These are phyloP conservation scores for Aspergillus awamori DNA, from an alignment of 2,329 filamentous ascomycete species.

Conservation along the genomic window DNA sequence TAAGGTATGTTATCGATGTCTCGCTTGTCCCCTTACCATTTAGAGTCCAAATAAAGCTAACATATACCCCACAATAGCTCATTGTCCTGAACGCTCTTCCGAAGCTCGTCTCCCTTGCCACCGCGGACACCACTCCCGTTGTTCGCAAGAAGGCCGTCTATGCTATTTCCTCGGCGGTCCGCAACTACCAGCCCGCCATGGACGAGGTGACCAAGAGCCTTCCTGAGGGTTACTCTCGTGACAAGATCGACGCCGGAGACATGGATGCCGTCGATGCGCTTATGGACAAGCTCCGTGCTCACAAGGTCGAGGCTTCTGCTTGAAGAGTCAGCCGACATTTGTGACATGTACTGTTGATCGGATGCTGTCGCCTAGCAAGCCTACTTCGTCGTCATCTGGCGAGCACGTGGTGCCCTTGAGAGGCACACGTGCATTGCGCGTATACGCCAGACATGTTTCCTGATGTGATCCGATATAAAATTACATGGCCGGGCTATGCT, in stretches of 20 bases:
- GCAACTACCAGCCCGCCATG: slow-evolving; percentile 83
- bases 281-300: slow-evolving; percentile 67
- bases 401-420: background rate
- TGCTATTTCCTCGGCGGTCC: slow-evolving; percentile 79
- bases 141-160: slow-evolving; percentile 87
- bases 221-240: slow-evolving; percentile 60
- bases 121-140: slow-evolving; percentile 60
- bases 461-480: too few relatives aligned
- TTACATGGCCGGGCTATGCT: too few relatives aligned
- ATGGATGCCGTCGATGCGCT: slow-evolving; percentile 84
- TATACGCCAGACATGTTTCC: background rate
- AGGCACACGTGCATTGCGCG: background rate
- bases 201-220: slow-evolving; percentile 68
- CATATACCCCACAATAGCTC: slow-evolving; percentile 41
- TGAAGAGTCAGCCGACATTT: slow-evolving; percentile 18
- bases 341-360: background rate
- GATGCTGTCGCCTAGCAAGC: background rate
- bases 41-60: background rate
- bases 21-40: background rate
- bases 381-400: background rate
- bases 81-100: slow-evolving; percentile 68
- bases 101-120: slow-evolving; percentile 66
- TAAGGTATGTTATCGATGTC: slow-evolving; percentile 49
- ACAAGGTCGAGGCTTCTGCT: slow-evolving; percentile 31
- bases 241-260: slow-evolving; percentile 75